These are phyloP conservation scores for Westerdykella sp. DNA, from an alignment of 2,329 filamentous ascomycete species.

Conservation along the genomic window DNA sequence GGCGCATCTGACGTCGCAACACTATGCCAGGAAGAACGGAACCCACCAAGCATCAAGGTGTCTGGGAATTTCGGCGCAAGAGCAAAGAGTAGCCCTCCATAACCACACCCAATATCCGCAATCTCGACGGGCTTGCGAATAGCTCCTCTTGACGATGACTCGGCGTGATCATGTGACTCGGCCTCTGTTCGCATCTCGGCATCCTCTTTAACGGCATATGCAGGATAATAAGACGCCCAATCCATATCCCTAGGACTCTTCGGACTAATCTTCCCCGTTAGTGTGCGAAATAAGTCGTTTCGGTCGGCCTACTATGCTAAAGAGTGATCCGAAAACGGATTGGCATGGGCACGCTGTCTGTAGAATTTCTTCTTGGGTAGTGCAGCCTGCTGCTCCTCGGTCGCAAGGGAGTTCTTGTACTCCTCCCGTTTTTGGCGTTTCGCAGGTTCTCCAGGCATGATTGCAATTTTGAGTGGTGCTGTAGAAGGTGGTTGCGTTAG, in stretches of 20 bases:
- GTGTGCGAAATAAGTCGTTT: conserved; percentile 2
- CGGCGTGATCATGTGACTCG: conserved; percentile 15
- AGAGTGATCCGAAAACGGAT: conserved; percentile 92
- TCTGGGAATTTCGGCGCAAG: conserved; percentile 76
- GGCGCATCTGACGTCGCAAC: no score
- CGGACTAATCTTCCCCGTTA: conserved; percentile 52
- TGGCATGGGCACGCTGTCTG: conserved; percentile 91
- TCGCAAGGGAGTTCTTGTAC: conserved; percentile 34
- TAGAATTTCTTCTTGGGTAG: conserved; percentile 95
- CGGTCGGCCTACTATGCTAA: conserved; percentile 64
- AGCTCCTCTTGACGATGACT: conserved; percentile 11
- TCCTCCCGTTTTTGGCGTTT: conserved; percentile 45
- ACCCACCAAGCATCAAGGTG: conserved; percentile 71
- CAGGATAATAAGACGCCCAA: conserved; percentile 79
- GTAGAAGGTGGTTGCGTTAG: conserved; percentile 6
- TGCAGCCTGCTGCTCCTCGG: conserved; percentile 44
- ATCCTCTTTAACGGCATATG: conserved; percentile 48
- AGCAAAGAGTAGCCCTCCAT: conserved; percentile 83
- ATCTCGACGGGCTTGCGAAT: conserved; percentile 73
- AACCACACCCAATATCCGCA: conserved; percentile 95
- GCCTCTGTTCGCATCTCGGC: conserved; percentile 16
- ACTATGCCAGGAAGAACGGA: neutral
- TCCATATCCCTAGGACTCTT: conserved; percentile 77
- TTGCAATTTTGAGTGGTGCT: conserved; percentile 4
- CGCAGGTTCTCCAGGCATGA: conserved; percentile 33